Base-by-base conservation (phyloP, 2,329 filamentous ascomycete species). In the Neopestalotiopsis clavispora region DNA sequence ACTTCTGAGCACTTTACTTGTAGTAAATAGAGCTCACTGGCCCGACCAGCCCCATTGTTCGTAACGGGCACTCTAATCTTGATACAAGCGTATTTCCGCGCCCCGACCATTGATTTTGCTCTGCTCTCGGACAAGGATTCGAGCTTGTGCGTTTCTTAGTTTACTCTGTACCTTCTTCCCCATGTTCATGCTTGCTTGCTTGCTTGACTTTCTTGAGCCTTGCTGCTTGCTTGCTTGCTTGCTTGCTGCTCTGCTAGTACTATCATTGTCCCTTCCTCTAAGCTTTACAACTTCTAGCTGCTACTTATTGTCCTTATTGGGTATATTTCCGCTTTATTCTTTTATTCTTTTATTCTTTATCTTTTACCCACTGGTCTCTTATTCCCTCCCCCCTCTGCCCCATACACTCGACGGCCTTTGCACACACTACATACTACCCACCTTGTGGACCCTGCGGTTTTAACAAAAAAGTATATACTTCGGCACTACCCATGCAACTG, bases 71-170 rank as follows among this genome's bases (percentile, higher is more conserved):
- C 32, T 6, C 17, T n/a, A 23, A 20, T 62, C 59, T 62, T 62
- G 59, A 62, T 62, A 62, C 59, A 38, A 62, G 59, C 32, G 59
- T 34, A 62, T 38, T 40, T 62, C 59, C 59, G 32, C 30, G 32
- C 30, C 59, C 57, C n/a, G 28, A 34, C 28, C 45, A 9, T 52
- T 52, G 17, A 20, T 52, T 52, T 7, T 52, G 20, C 20, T 52
- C n/a, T 14, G 59, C 59, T 38, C 32, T 40, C 32, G 32, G 30
- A 62, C 59, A 62, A 40, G 59, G 34, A 34, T 52, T 40, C 59
- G 34, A 40, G 59, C 59, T 62, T 62, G 59, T 62, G 59, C 59
- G 59, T 42, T 40, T 40, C 45, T 52, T 52, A 52, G 45, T 52
- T 52, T 52, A 52, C 42, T 14, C 12, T n/a, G 13, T 49, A 49